phyloP scores from a whole-genome alignment of 2,329 filamentous ascomycete species.

The Phialemoniopsis sp. region DNA sequence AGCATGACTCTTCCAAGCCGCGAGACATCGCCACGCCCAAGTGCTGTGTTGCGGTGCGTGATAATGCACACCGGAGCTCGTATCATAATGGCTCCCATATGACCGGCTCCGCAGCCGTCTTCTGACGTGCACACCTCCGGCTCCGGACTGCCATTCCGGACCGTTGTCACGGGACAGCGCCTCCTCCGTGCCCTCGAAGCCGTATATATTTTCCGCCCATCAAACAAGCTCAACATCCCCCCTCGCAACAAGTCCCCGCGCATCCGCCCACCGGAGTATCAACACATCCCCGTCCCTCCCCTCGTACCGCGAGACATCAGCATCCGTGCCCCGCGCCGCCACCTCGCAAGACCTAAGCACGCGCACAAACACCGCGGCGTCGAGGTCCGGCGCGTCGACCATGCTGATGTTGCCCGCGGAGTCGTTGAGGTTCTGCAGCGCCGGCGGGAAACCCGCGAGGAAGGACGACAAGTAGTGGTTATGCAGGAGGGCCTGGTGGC shows the following conservation, averaged over 20 bases:
- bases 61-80: too few relatives aligned
- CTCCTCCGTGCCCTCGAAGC: too few relatives aligned
- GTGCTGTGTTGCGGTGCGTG: too few relatives aligned
- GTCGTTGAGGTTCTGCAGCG: conserved; percentile 84
- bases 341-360: conserved; percentile 59
- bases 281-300: conserved; percentile 60
- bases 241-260: conserved; percentile 54
- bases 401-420: conserved; percentile 85
- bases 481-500: conserved; percentile 80
- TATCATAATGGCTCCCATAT: too few relatives aligned
- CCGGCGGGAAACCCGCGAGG: conserved; percentile 72
- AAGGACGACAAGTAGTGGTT: conserved; percentile 85
- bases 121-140: too few relatives aligned
- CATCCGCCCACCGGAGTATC: conserved; percentile 71
- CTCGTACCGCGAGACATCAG: conserved; percentile 51
- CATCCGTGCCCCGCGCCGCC: conserved; percentile 58
- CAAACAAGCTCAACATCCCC: conserved; percentile 57
- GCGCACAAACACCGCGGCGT: conserved; percentile 80
- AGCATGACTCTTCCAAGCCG: too few relatives aligned
- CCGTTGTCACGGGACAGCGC: too few relatives aligned
- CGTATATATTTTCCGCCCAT: conserved; percentile 16
- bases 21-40: too few relatives aligned
- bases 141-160: too few relatives aligned
- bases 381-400: conserved; percentile 82
- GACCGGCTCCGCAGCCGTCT: too few relatives aligned